These are phyloP conservation scores for Xenoacremonium recifei DNA, from an alignment of 2,329 filamentous ascomycete species.

Conservation along the genomic window DNA sequence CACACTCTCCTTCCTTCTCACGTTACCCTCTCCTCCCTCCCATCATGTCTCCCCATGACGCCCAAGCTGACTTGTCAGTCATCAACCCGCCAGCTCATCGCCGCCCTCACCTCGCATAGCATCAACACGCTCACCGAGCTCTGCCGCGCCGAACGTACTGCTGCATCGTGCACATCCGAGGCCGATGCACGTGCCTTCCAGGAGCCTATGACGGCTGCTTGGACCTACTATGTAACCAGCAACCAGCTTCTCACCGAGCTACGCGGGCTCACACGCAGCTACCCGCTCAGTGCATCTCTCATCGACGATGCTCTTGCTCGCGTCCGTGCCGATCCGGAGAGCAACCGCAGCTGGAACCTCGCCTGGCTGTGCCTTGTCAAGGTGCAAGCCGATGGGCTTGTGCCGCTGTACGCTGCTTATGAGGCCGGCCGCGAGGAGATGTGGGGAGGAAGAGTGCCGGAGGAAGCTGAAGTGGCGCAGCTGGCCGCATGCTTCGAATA, in stretches of 20 bases:
- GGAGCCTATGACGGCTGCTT: slow-evolving; percentile 67
- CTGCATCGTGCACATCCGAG: slow-evolving; percentile 55
- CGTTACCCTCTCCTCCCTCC: neutral
- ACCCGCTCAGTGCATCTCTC: slow-evolving; percentile 65
- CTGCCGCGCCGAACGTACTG: slow-evolving; percentile 67
- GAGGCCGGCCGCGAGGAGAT: slow-evolving; percentile 65
- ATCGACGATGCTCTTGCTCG: slow-evolving; percentile 63
- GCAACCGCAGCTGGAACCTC: slow-evolving; percentile 72
- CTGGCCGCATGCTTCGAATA: slow-evolving; percentile 61
- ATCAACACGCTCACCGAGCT: slow-evolving; percentile 73
- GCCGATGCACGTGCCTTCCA: slow-evolving; percentile 59
- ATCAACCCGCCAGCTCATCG: slow-evolving; percentile 51
- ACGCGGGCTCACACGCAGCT: slow-evolving; percentile 64
- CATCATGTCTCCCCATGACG: slow-evolving; percentile 65
- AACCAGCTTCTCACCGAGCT: slow-evolving; percentile 69
- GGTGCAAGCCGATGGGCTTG: slow-evolving; percentile 60
- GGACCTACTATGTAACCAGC: slow-evolving; percentile 69
- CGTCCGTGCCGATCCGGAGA: slow-evolving; percentile 62
- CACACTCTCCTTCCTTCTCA: slow-evolving; percentile 42
- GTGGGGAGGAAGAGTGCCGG: slow-evolving; percentile 64
- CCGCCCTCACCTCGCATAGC: slow-evolving; percentile 63
- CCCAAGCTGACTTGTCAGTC: slow-evolving; percentile 57
- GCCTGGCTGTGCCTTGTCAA: slow-evolving; percentile 71
- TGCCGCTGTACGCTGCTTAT: slow-evolving; percentile 57
- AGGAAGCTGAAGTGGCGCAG: slow-evolving; percentile 53